A percentile compares a stretch with the other conserved stretches of the same genome.
phyloP scores from a whole-genome alignment of 208 protist genomes.

The Leishmania turanica region DNA sequence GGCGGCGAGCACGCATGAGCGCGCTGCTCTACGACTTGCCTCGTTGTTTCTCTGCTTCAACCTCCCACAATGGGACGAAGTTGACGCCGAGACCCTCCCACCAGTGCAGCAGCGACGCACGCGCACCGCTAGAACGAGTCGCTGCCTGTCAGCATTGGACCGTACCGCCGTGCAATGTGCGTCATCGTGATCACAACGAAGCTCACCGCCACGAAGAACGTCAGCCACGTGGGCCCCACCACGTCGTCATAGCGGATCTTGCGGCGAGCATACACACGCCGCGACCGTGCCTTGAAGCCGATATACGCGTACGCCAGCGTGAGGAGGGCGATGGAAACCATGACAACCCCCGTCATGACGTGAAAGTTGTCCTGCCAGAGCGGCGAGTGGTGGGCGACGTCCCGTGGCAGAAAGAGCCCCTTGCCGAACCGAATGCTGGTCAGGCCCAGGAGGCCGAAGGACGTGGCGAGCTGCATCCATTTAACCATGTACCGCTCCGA shows the following conservation, averaged over 20 bases:
- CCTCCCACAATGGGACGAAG: neutral
- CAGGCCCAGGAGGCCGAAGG: conserved; percentile 76
- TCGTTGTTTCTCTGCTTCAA: neutral
- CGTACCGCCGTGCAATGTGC: conserved; percentile 77
- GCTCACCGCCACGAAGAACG: conserved; percentile 53
- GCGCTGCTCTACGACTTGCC: neutral
- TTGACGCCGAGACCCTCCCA: neutral
- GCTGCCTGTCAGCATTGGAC: conserved; percentile 81
- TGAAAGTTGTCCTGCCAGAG: conserved; percentile 79
- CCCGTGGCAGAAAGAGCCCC: conserved; percentile 61
- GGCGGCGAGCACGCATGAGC: neutral
- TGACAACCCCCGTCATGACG: conserved; percentile 53
- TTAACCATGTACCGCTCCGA: conserved; percentile 92
- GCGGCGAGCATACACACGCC: conserved; percentile 80
- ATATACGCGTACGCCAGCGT: conserved; percentile 77
- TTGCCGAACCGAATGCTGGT: conserved; percentile 77
- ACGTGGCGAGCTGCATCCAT: conserved; percentile 74
- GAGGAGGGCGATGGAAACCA: conserved; percentile 59
- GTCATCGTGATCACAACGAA: conserved; percentile 50
- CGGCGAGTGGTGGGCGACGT: conserved; percentile 39
- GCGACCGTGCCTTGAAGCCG: conserved; percentile 69
- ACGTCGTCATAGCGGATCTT: conserved; percentile 89
- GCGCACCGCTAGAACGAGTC: conserved; percentile 54
- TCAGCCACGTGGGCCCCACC: conserved; percentile 63
- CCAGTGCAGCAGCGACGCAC: neutral